These are phyloP conservation scores for Huntiella omanensis DNA, from an alignment of 2,329 filamentous ascomycete species.

Conservation along the genomic window DNA sequence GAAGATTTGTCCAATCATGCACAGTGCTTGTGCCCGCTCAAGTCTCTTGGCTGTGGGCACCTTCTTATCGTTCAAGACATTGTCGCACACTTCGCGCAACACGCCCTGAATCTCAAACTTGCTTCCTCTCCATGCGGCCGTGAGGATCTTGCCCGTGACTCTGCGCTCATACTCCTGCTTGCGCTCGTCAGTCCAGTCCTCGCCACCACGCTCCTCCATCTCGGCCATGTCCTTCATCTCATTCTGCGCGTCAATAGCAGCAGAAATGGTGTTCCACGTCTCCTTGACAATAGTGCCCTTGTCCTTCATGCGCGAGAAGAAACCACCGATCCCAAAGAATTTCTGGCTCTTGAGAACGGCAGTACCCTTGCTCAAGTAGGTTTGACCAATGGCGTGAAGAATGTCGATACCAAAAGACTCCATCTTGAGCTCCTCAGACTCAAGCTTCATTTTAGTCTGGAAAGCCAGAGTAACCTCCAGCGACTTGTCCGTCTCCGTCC, in stretches of 20 bases:
- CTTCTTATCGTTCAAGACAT: constrained; percentile 60
- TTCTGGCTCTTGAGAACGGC: constrained; percentile 88
- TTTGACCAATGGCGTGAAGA: constrained; percentile 80
- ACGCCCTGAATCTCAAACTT: constrained; percentile 98
- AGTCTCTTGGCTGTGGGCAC: constrained; percentile 69
- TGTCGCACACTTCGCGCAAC: constrained; percentile 82
- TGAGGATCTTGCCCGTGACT: constrained; percentile 94
- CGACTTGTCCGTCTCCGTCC: constrained; percentile 93
- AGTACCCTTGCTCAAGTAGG: constrained; percentile 74
- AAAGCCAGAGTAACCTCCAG: constrained; percentile 72
- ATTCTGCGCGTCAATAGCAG: constrained; percentile 90
- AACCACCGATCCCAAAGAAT: constrained; percentile 86
- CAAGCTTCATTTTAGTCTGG: constrained; percentile 80
- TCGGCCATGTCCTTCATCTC: constrained; percentile 99
- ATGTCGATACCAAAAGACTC: constrained; percentile 96
- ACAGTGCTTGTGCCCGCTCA: constrained; percentile 75
- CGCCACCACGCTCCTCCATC: constrained; percentile 81
- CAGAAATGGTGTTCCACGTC: constrained; percentile 94
- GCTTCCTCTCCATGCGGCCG: constrained; percentile 86
- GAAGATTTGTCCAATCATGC: constrained; percentile 79
- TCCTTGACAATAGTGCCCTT: constrained; percentile 96
- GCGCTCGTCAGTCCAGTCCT: constrained; percentile 97
- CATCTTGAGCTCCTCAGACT: constrained; percentile 98
- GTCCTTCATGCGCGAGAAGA: constrained; percentile 85
- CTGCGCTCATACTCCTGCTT: constrained; percentile 87